Base-by-base conservation (phyloP, 1,284 basidiomycete species). In the Exsudoporus floridanus region DNA sequence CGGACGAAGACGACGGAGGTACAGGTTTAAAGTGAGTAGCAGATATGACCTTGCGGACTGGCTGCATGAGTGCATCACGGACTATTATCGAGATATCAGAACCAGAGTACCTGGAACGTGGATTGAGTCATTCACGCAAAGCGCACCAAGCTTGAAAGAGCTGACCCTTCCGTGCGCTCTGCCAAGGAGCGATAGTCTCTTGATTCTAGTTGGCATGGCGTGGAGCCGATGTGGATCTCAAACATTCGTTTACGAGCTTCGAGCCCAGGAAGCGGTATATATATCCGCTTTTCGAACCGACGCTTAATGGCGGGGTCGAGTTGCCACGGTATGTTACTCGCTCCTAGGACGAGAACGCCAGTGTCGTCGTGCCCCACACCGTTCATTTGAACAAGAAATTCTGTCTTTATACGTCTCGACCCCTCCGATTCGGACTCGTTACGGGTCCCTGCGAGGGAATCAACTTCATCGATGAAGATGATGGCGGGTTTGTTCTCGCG, bases 381-480 rank as follows among this genome's bases (percentile, higher is more conserved):
- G 62, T 99, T 95, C 92, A 99, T 99, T 71, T 98, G 93, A 28
- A 94, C 93, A 47, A 98, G 75, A 66, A 99, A 98, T 74, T 99
- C 96, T 1, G 96, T 99, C 81, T 99, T 99, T 74, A 99, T 99
- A 38, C 97, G 83, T 58, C 96, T 77, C 25, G 91, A 92, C 4
- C 96, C 96, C 69, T 99, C 96, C 2, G 92, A 94, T 72, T 99
- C 96, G 28, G 92, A 92, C 70, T 99, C 96, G 56, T 92, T 94
- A 69, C 96, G 83, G 23, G 94, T 92, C 1, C 97, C 94, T 14
- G 94, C 93, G 49, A 99, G 78, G 16, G 95, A 98, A 73, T 99
- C 96, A 40, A 99, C 93, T 70, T 99, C 96, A 71, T 99, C 96
- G 66, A 99, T 94, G 70, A 99, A 99, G 71, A 99, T 98, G 73